These are phyloP conservation scores for Ilex asprella DNA, from an alignment of 257 asterid genomes.

Conservation along the genomic window DNA sequence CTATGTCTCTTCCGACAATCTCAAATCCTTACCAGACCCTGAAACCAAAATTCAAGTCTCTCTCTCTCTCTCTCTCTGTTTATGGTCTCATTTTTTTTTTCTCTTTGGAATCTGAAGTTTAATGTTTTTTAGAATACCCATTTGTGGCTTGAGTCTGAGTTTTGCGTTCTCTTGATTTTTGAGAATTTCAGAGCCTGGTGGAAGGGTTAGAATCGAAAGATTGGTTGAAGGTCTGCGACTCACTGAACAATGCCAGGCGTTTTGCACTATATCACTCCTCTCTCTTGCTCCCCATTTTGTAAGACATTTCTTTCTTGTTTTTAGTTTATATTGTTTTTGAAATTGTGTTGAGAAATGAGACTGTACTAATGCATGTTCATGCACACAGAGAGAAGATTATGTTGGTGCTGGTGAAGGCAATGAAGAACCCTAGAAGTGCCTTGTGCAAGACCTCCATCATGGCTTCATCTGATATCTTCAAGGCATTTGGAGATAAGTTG, in stretches of 20 bases:
- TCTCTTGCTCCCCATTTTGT: slow-evolving; percentile 69
- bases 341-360: background rate
- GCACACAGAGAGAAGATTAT: slow-evolving; percentile 58
- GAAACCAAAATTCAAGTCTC: slow-evolving; percentile 54
- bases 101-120: background rate
- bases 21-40: slow-evolving; percentile 53
- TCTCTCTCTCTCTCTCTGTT: background rate
- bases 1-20: slow-evolving; percentile 60
- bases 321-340: background rate
- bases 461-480: slow-evolving; percentile 85
- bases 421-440: slow-evolving; percentile 99
- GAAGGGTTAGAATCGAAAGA: slow-evolving; percentile 89
- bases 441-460: slow-evolving; percentile 81
- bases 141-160: background rate
- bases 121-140: background rate
- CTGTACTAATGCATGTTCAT: background rate
- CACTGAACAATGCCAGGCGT: slow-evolving; percentile 70
- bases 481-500: slow-evolving; percentile 58
- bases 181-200: slow-evolving; percentile 51
- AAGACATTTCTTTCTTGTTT: slow-evolving; percentile 13
- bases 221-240: slow-evolving; percentile 90
- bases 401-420: slow-evolving; percentile 57
- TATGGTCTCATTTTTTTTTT: background rate
- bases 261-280: slow-evolving; percentile 63
- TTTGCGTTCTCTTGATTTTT: background rate